A percentile compares a stretch with the other conserved stretches of the same genome.
phyloP scores from a whole-genome alignment of 1,284 basidiomycete genomes.

The Naganishia sp. region DNA sequence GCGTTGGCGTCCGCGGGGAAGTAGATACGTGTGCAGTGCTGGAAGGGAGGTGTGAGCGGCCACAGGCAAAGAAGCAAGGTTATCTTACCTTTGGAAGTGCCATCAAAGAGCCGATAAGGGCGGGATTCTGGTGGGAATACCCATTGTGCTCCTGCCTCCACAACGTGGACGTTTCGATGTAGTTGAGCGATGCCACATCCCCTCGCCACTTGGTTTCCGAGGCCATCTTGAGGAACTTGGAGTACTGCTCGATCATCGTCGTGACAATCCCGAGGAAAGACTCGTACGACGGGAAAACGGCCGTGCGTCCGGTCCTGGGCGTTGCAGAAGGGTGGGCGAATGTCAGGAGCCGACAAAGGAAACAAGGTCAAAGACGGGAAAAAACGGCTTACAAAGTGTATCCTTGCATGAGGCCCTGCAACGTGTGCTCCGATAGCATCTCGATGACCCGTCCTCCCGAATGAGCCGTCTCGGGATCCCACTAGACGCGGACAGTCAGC shows the following conservation, averaged over 20 bases:
- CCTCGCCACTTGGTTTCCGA: slow-evolving; percentile 74
- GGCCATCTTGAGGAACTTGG: slow-evolving; percentile 80
- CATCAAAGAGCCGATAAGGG: slow-evolving; percentile 74
- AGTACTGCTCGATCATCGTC: slow-evolving; percentile 65
- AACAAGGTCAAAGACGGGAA: not conserved
- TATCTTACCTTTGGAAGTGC: slow-evolving; percentile 62
- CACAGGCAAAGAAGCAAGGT: too few relatives aligned
- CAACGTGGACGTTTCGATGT: slow-evolving; percentile 69
- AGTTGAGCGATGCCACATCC: slow-evolving; percentile 73
- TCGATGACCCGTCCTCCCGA: slow-evolving; percentile 71
- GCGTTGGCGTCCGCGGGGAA: slow-evolving; percentile 88
- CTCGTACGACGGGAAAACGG: slow-evolving; percentile 84
- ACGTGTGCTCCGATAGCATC: slow-evolving; percentile 83
- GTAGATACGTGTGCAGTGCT: slow-evolving; percentile 74
- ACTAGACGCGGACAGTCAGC: slow-evolving; percentile 41
- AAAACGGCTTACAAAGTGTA: slow-evolving; percentile 59
- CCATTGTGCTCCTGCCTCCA: slow-evolving; percentile 70
- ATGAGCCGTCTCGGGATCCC: slow-evolving; percentile 61
- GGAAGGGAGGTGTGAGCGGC: too few relatives aligned
- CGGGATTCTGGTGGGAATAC: slow-evolving; percentile 28
- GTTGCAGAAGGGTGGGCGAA: not conserved
- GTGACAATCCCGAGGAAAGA: slow-evolving; percentile 58
- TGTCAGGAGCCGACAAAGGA: not conserved
- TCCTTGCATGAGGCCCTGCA: slow-evolving; percentile 83
- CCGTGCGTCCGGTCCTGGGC: slow-evolving; percentile 64